Evolutionary conservation across 352 stramenopile species (phyloP).

Genomic region (Phytophthora hibernalis): DNA sequence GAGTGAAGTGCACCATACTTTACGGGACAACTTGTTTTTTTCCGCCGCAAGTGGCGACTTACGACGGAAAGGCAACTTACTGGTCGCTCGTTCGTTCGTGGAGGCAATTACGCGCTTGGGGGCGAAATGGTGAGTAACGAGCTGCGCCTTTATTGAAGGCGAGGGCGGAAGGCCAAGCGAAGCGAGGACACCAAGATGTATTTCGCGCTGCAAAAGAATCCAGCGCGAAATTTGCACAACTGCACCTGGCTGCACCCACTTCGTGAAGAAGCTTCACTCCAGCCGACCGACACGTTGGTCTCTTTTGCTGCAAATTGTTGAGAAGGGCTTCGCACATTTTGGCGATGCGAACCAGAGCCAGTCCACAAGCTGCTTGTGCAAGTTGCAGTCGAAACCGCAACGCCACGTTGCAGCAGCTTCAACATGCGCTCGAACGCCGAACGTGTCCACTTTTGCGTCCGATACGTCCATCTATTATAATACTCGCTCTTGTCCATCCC

Average conservation of each 20-base stretch:
- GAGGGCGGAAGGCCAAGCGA: background rate
- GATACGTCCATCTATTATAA: constrained; percentile 15
- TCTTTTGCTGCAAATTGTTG: background rate
- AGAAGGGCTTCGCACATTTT: constrained; percentile 1
- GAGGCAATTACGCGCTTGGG: background rate
- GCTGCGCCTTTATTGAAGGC: constrained; percentile 18
- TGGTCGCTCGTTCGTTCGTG: constrained; percentile 6
- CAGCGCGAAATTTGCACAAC: constrained; percentile 9
- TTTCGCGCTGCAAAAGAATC: constrained; percentile 15
- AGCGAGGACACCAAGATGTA: constrained; percentile 16
- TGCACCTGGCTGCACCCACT: constrained; percentile 12
- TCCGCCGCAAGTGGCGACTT: background rate
- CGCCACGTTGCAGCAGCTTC: constrained; percentile 10
- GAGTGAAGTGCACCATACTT: background rate
- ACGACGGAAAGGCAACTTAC: background rate
- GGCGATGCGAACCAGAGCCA: constrained; percentile 19
- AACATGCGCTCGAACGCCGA: background rate
- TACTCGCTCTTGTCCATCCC: constrained; percentile 14
- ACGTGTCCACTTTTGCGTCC: constrained; percentile 7
- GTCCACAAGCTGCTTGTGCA: constrained; percentile 8
- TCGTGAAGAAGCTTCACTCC: background rate
- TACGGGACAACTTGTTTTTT: background rate
- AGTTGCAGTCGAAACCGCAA: constrained; percentile 2
- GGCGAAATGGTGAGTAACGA: constrained; percentile 11
- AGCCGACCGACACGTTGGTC: background rate